Base-by-base conservation (phyloP, 1,284 basidiomycete species). In the Phylloboletellus chloephorus region DNA sequence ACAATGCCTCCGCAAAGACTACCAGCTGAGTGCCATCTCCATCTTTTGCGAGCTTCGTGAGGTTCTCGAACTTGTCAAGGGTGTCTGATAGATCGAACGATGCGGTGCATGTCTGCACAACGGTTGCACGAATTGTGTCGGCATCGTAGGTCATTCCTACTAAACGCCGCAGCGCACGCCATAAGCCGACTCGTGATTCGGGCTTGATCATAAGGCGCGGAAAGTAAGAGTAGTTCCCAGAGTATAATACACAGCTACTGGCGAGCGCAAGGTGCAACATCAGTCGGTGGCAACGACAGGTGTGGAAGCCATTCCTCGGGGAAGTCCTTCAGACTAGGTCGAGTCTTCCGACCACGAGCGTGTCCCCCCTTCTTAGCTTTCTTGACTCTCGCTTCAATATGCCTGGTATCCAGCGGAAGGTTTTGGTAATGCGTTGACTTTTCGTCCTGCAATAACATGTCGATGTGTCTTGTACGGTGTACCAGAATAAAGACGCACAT, bases 1-100 rank as follows among this genome's bases (percentile, higher is more conserved):
- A 82, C 69, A 82, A 85, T 13, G 80, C 84, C 57, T 88, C 83
- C 3, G 83, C 84, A 52, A 88, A 82, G 11, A 86, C 78, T 19
- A 73, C 78, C 2, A 87, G 57, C 51, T 79, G 71, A 0, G 73
- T 65, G 3, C 66, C 66, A 47, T 76, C 73, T 31, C 72, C 64
- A 25, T 74, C 66, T 44, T 70, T 72, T 5, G 78, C 78, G 6
- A 74, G 56, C 13, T 58, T 67, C 10, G 72, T 70, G 9, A 78
- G 64, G 7, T 53, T 56, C 42, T 78, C 72, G 5, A 82, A 69
- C 55, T 81, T 84, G 37, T 70, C 59, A 16, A 84, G 63, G 0
- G 79, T 80, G 21, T 69, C 68, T 4, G 63, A 41, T 8, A 82
- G 60, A 41, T 72, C 69, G 57, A 74, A 82, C 1, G 70, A 68